These are phyloP conservation scores for Posidonia australis DNA, from an alignment of 106 monocot species.

Conservation along the genomic window DNA sequence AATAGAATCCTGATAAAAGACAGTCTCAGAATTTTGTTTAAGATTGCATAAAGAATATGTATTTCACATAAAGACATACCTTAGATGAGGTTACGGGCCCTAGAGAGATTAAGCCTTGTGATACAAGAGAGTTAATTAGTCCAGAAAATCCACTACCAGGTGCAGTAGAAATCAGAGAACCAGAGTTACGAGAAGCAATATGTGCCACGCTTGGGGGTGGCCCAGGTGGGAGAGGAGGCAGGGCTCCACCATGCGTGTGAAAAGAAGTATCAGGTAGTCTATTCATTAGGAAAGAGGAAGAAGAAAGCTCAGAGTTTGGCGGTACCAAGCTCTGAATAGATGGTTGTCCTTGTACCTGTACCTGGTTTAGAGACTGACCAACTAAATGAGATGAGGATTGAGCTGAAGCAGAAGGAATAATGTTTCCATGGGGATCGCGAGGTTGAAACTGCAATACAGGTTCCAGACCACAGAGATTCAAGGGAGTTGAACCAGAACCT, in stretches of 20 bases:
- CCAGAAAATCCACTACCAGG: slow-evolving; percentile 49
- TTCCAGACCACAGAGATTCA: slow-evolving; percentile 24
- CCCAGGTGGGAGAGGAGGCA: slow-evolving; percentile 65
- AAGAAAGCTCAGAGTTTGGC: slow-evolving; percentile 20
- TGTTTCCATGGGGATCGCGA: slow-evolving; percentile 23
- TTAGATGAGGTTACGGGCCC: slow-evolving; percentile 32
- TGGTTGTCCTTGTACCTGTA: slow-evolving; percentile 21
- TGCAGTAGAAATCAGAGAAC: slow-evolving; percentile 26
- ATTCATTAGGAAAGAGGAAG: slow-evolving; percentile 17
- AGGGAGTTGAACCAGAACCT: slow-evolving; percentile 16
- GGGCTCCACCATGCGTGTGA: slow-evolving; percentile 17
- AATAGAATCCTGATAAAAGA: slow-evolving; percentile 40
- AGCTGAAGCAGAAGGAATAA: slow-evolving; percentile 15
- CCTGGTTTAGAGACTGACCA: slow-evolving; percentile 17
- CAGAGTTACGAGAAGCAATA: slow-evolving; percentile 22
- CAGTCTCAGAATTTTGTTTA: neutral
- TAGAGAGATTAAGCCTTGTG: slow-evolving; percentile 77
- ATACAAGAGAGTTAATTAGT: slow-evolving; percentile 61
- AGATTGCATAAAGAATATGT: neutral
- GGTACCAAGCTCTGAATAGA: slow-evolving; percentile 11
- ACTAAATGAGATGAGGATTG: slow-evolving; percentile 21
- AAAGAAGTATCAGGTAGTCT: slow-evolving; percentile 9
- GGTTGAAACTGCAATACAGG: slow-evolving; percentile 9
- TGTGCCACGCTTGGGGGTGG: slow-evolving; percentile 41
- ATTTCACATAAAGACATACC: slow-evolving; percentile 27